Evolutionary conservation across 305 asterid species (phyloP).

Genomic region (Euphrasia arctica): DNA sequence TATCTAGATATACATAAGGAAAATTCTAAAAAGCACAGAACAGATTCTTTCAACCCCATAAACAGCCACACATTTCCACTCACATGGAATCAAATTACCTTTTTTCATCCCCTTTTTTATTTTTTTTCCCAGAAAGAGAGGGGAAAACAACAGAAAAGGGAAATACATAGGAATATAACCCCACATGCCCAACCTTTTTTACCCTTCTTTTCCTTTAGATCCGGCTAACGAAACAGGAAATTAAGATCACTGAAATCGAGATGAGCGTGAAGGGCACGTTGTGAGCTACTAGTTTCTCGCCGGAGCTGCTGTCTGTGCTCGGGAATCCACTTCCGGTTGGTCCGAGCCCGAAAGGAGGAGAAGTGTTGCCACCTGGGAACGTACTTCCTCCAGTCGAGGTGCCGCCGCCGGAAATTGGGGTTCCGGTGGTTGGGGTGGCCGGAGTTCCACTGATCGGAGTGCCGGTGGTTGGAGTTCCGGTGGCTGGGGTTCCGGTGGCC

Average conservation of each 20-base stretch:
- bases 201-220: neutral
- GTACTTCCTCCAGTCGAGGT: constrained; percentile 18
- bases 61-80: constrained; percentile 9
- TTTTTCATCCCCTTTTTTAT: neutral
- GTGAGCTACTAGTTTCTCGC: constrained; percentile 14
- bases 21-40: constrained; percentile 11
- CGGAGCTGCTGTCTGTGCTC: constrained; percentile 20
- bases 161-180: neutral
- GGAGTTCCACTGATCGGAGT: constrained; percentile 26
- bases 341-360: constrained; percentile 35
- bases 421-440: constrained; percentile 28
- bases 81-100: constrained; percentile 11
- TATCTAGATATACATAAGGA: constrained; percentile 14
- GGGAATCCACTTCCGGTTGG: constrained; percentile 36
- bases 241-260: constrained; percentile 13
- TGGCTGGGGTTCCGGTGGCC: constrained; percentile 17
- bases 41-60: constrained; percentile 7
- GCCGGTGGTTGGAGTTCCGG: constrained; percentile 27
- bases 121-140: neutral
- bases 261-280: constrained; percentile 13
- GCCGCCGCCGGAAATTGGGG: constrained; percentile 24
- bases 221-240: constrained; percentile 26
- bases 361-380: constrained; percentile 6
- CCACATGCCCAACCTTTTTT: neutral
- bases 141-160: neutral